Evolutionary conservation across 2,329 filamentous ascomycete species (phyloP).

Genomic region (Pseudopyrenochaeta lycopersici): DNA sequence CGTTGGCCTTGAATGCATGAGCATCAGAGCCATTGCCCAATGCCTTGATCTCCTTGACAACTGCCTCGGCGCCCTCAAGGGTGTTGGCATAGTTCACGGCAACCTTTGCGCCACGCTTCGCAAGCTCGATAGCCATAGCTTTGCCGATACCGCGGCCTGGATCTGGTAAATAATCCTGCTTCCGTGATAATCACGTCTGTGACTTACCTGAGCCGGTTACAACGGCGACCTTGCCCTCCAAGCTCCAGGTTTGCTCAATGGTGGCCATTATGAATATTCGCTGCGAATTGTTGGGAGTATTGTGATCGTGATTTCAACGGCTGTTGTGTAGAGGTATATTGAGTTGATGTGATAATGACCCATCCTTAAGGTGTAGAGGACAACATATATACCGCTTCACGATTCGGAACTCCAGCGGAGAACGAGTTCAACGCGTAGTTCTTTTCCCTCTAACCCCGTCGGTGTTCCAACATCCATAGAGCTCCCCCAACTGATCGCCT

Average conservation of each 20-base stretch:
- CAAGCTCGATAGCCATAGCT: slow-evolving; percentile 72
- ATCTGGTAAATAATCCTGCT: slow-evolving; percentile 21
- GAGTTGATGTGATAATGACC: slow-evolving; percentile 22
- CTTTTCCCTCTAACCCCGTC: slow-evolving; percentile 29
- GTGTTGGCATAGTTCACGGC: slow-evolving; percentile 75
- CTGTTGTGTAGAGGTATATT: too few species aligned
- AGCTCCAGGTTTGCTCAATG: slow-evolving; percentile 58
- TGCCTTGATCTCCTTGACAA: slow-evolving; percentile 72
- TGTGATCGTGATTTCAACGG: too few species aligned
- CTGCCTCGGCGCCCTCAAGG: slow-evolving; percentile 69
- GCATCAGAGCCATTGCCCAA: slow-evolving; percentile 68
- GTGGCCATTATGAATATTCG: slow-evolving; percentile 48
- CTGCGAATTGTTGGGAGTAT: slow-evolving; percentile 16
- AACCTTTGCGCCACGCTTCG: slow-evolving; percentile 70
- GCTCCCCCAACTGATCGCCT: slow-evolving; percentile 33
- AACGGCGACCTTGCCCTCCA: slow-evolving; percentile 64
- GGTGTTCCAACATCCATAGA: slow-evolving; percentile 31
- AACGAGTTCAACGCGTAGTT: slow-evolving; percentile 33
- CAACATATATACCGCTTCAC: slow-evolving; percentile 42
- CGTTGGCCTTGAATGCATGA: slow-evolving; percentile 72
- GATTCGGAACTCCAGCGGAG: slow-evolving; percentile 44
- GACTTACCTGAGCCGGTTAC: slow-evolving; percentile 61
- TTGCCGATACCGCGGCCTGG: slow-evolving; percentile 71
- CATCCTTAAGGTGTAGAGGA: slow-evolving; percentile 22
- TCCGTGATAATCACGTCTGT: neutral